Evolutionary conservation across 1,284 basidiomycete species (phyloP).

Genomic region (Malassezia furfur): DNA sequence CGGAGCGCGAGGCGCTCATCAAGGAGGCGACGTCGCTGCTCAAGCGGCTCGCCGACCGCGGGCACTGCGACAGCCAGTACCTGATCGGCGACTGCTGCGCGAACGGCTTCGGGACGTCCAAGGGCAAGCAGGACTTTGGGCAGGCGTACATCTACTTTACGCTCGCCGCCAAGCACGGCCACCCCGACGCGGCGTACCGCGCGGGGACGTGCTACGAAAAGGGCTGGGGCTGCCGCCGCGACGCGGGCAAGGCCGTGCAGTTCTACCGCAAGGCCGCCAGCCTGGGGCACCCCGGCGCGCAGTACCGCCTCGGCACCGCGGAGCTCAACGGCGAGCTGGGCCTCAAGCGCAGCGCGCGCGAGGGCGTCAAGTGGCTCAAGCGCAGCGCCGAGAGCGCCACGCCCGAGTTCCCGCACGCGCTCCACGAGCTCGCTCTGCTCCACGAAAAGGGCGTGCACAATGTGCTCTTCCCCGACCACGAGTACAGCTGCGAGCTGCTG

Average conservation of each 20-base stretch:
- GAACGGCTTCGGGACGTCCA: conserved; percentile 81
- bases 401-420: conserved; percentile 89
- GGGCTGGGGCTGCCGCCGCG: conserved; percentile 91
- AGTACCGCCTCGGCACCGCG: conserved; percentile 90
- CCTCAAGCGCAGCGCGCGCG: conserved; percentile 73
- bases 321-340: conserved; percentile 93
- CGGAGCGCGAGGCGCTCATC: conserved; percentile 58
- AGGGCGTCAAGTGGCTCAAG: conserved; percentile 97
- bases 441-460: conserved; percentile 94
- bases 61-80: conserved; percentile 88
- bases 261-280: conserved; percentile 87
- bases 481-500: conserved; percentile 86
- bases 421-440: conserved; percentile 86
- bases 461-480: conserved; percentile 88
- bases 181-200: conserved; percentile 88
- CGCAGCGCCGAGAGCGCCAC: conserved; percentile 67
- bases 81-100: conserved; percentile 95
- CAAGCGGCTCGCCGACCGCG: conserved; percentile 81
- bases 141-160: conserved; percentile 91
- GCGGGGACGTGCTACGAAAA: conserved; percentile 97
- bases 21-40: conserved; percentile 78
- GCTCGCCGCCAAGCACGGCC: conserved; percentile 94
- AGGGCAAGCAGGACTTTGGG: conserved; percentile 85
- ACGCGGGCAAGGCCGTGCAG: conserved; percentile 79
- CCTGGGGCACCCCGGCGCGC: conserved; percentile 80